Base-by-base conservation (phyloP, 257 asterid genomes). In the Voacanga thouarsii region DNA sequence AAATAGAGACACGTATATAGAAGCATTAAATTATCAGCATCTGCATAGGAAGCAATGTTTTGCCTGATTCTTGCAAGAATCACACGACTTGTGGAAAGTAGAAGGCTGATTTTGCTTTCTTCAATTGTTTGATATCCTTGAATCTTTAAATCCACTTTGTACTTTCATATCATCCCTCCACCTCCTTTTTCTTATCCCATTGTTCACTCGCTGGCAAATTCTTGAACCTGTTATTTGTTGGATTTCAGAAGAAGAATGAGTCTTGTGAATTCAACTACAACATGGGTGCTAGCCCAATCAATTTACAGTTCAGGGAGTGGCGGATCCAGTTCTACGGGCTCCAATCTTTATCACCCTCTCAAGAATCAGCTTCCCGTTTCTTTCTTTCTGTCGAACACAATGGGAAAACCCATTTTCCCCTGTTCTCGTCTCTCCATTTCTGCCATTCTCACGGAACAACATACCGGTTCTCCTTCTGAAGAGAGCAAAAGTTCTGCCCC, bases 391-490 rank as follows among this genome's bases (percentile, higher is more conserved):
- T 75, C 83, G 21, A 75, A 51, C 28, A 72, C 86, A 37, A 68
- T 26, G 18, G 45, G 44, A 23, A 77, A 77, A 19, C 45, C 86
- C 67, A 30, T 8, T 71, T 8, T 23, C 69, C 74, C 28, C 55
- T 77, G n/a, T 26, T 81, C 72, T 67, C 84, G 37, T 26, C 24
- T 75, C 16, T n/a, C 80, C 26, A 49, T 78, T 23, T 83, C 86
- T 0, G 75, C 88, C 70, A 33, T 83, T 61, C 73, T 85, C 65
- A 78, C 87, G 33, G 78, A 74, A 51, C 72, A 87, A 43, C 82
- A 82, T 30, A 67, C 81, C 11, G 82, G 72, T 30, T 67, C 39
- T 12, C 72, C 86, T 7, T 55, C 69, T 53, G 82, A 63, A 44
- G 79, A 75, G 3, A 33, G 49, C 72, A 71, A 71, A 37, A 24